Evolutionary conservation across 2,329 filamentous ascomycete genomes (phyloP).

Genomic region (Cercospora citrullina): DNA sequence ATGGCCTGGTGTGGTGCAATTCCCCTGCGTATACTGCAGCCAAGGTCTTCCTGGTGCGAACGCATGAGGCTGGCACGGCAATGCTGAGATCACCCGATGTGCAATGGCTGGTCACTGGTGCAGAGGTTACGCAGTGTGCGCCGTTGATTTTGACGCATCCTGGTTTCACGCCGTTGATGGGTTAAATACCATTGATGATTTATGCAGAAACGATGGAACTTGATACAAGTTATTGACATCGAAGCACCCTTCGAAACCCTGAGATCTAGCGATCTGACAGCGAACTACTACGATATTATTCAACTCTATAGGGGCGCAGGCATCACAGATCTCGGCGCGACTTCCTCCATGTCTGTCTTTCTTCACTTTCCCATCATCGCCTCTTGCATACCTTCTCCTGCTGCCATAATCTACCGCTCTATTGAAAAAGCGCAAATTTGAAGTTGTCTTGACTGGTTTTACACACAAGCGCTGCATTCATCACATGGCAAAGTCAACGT

Average conservation of each 20-base stretch:
- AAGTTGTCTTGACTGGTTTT: no score
- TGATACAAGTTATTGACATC: no score
- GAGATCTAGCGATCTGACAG: no score
- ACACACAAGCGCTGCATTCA: no score
- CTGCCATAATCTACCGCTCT: not conserved
- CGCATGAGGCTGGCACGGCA: not conserved
- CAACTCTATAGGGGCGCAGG: no score
- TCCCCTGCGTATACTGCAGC: not conserved
- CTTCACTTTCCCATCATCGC: no score
- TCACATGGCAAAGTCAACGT: no score
- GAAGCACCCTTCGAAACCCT: no score
- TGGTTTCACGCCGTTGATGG: not conserved
- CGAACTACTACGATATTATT: no score
- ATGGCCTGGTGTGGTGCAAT: not conserved
- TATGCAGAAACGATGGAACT: not conserved
- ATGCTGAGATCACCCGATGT: not conserved
- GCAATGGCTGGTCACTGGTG: not conserved
- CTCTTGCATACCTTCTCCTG: not conserved
- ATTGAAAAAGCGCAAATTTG: not conserved
- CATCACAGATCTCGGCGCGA: no score
- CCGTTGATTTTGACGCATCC: constrained; percentile 18
- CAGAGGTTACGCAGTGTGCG: not conserved
- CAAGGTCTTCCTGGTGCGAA: not conserved
- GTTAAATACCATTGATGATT: not conserved
- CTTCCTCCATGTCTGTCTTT: no score